Evolutionary conservation across 352 stramenopile species (phyloP), one percentile per base, ranked within the genome.

Genomic region (Globisporangium abappressorium): DNA sequence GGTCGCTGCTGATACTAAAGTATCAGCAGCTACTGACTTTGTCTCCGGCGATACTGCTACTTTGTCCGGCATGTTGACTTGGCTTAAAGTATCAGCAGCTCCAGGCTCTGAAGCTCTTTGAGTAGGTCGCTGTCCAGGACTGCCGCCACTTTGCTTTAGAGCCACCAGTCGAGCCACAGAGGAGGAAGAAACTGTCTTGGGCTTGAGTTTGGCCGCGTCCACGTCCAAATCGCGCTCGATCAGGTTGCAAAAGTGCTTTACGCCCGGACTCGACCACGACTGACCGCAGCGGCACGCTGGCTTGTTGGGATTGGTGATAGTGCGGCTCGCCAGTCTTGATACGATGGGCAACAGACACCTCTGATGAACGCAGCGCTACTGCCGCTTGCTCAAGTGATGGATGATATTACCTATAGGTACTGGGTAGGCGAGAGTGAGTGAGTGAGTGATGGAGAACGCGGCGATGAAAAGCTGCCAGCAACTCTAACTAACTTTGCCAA

Each of bases 241-340:
- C 11, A 89, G 81, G 51, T 82, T 66, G 65, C 85, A 92, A 26
- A 92, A 90, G 68, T 94, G 85, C 49, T 68, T 75, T 15, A 94
- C 85, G 14, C 73, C 68, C 1, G 73, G 51, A 62, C 89, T 84
- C 14, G 73, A 75, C 85, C 84, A 94, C 68, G 84, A 77, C 47
- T 94, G 86, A 20, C 84, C 86, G 64, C 86, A 94, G 65, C 74
- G 74, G 54, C 84, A 92, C 65, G 49, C 18, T 8, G 36, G 2
- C 28, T 24, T 41, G 28, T 9, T 24, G 18, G 6, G 55, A 46
- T 15, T 28, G 28, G 18, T 36, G 22, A 11, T 43, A n/a, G 28
- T 43, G 28, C 7, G 28, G 24, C 26, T 20, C 55, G 18, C 33
- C 33, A 61, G 56, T 14, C 55, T 60, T 15, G 55, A 43, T 34